These are phyloP conservation scores for Cladosporium phlei DNA, from an alignment of 2,329 filamentous ascomycete species.

Conservation along the genomic window DNA sequence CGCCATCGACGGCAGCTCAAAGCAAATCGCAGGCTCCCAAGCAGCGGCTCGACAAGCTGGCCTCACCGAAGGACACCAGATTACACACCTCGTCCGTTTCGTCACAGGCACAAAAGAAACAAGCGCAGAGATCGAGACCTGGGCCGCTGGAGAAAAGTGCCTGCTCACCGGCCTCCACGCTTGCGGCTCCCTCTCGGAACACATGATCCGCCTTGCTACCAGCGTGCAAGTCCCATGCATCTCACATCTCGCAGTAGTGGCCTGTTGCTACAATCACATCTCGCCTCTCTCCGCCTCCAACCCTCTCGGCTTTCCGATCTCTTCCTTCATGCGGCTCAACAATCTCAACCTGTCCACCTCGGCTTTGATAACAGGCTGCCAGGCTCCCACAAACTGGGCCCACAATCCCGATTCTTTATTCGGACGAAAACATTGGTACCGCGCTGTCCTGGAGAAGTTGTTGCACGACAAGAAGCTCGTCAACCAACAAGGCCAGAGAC, in stretches of 20 bases:
- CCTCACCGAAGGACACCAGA: slow-evolving; percentile 12
- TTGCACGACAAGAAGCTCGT: slow-evolving; percentile 14
- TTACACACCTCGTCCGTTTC: slow-evolving; percentile 15
- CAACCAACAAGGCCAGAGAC: not conserved
- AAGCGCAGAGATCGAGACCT: slow-evolving; percentile 4
- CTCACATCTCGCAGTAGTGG: slow-evolving; percentile 13
- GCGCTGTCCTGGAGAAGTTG: slow-evolving; percentile 16
- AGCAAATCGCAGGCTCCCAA: slow-evolving; percentile 16
- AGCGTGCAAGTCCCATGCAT: slow-evolving; percentile 3
- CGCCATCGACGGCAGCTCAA: slow-evolving; percentile 16
- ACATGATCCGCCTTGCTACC: slow-evolving; percentile 15
- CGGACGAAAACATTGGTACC: slow-evolving; percentile 15
- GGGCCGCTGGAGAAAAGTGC: slow-evolving; percentile 13
- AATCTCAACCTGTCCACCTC: slow-evolving; percentile 14
- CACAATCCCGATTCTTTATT: slow-evolving; percentile 15
- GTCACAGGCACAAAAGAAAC: slow-evolving; percentile 8
- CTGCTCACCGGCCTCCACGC: slow-evolving; percentile 16
- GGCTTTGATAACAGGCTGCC: slow-evolving; percentile 17
- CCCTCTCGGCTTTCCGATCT: slow-evolving; percentile 15
- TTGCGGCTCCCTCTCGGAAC: slow-evolving; percentile 16
- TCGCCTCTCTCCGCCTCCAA: slow-evolving; percentile 2
- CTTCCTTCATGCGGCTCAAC: slow-evolving; percentile 14
- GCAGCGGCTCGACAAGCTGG: slow-evolving; percentile 13
- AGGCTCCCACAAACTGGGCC: slow-evolving; percentile 18
- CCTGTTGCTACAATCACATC: slow-evolving; percentile 18